Evolutionary conservation across 148 eudicot genomes (phyloP).

Genomic region (Persicaria maculosa): DNA sequence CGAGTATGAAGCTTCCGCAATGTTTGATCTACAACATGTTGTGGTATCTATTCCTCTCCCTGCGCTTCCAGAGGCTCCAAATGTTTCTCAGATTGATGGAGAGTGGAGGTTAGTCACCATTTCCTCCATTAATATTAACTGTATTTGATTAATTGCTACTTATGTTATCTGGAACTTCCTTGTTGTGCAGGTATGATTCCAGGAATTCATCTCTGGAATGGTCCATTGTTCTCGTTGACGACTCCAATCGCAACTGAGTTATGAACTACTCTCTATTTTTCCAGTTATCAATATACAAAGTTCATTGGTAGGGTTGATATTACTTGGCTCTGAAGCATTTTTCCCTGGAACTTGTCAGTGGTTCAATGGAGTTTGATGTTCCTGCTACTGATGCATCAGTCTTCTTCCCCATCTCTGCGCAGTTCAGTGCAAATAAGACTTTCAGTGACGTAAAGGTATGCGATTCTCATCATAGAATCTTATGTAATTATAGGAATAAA

Average conservation of each 20-base stretch:
- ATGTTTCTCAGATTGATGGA: conserved; percentile 81
- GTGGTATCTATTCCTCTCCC: conserved; percentile 97
- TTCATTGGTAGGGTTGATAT: not conserved
- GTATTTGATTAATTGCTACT: not conserved
- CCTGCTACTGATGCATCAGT: conserved; percentile 82
- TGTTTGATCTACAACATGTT: conserved; percentile 87
- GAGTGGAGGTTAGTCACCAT: conserved; percentile 74
- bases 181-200: conserved; percentile 65
- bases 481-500: not conserved
- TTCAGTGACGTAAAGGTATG: conserved; percentile 84
- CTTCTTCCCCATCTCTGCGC: conserved; percentile 87
- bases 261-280: no score
- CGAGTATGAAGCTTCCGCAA: conserved; percentile 87
- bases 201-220: conserved; percentile 89
- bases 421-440: conserved; percentile 71
- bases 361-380: conserved; percentile 87
- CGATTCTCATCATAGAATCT: not conserved
- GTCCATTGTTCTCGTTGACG: conserved; percentile 81
- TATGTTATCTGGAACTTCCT: not conserved
- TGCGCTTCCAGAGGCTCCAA: conserved; percentile 89
- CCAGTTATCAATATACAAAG: no score
- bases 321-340: not conserved
- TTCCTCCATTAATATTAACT: not conserved
- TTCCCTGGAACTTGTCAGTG: conserved; percentile 40
- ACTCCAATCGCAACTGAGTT: conserved; percentile 80